These are phyloP conservation scores for Trichoderma cornu-damae DNA, from an alignment of 2,329 filamentous ascomycete species.

Conservation along the genomic window DNA sequence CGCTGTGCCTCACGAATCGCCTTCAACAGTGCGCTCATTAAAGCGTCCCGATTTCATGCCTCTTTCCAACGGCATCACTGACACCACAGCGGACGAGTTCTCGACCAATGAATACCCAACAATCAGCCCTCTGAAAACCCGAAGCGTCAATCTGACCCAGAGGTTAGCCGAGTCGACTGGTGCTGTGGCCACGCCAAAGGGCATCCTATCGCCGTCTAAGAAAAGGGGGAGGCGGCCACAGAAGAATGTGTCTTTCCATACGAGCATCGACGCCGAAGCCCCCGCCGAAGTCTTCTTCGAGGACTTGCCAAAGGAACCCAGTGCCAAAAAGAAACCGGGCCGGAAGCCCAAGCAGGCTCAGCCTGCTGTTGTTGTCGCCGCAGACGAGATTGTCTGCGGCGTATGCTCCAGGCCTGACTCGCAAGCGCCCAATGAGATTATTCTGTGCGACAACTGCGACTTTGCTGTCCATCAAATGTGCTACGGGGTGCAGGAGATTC, in stretches of 20 bases:
- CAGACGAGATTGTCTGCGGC: slow-evolving; percentile 48
- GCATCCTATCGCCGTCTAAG: slow-evolving; percentile 53
- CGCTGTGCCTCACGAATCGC: slow-evolving; percentile 15
- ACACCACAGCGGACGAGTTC: slow-evolving; percentile 17
- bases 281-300: slow-evolving; percentile 42
- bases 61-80: slow-evolving; percentile 13
- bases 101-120: not conserved
- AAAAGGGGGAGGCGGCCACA: slow-evolving; percentile 36
- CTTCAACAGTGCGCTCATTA: slow-evolving; percentile 17
- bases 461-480: slow-evolving; percentile 58
- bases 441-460: slow-evolving; percentile 61
- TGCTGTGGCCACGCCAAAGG: slow-evolving; percentile 39
- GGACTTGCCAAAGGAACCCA: slow-evolving; percentile 42
- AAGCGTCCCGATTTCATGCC: not conserved
- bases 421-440: slow-evolving; percentile 54
- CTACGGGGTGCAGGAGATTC: slow-evolving; percentile 52
- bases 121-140: slow-evolving; percentile 15
- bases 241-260: slow-evolving; percentile 53
- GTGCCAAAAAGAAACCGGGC: slow-evolving; percentile 26
- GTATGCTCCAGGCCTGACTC: slow-evolving; percentile 56
- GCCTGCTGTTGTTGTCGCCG: slow-evolving; percentile 20
- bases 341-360: slow-evolving; percentile 25
- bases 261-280: slow-evolving; percentile 36
- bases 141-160: slow-evolving; percentile 14
- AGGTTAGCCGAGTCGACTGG: slow-evolving; percentile 7